Conservation (phyloP, 2,329 filamentous ascomycete genomes). For the Fusarium redolens region DNA sequence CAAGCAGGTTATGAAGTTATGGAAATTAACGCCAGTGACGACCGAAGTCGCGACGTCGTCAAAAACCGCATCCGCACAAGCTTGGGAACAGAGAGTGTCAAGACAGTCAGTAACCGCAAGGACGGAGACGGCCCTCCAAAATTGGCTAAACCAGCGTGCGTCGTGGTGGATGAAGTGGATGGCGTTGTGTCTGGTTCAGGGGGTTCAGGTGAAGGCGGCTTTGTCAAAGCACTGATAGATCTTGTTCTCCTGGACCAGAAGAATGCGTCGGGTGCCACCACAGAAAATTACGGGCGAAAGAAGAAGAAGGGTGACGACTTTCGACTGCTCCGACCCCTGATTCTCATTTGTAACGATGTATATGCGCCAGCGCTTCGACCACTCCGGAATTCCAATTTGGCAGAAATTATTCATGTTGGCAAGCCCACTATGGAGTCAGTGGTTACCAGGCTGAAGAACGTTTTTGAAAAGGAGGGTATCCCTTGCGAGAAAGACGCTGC, state of each 20-base stretch:
- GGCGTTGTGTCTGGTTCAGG: slow-evolving; percentile 87
- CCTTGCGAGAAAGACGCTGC: slow-evolving; percentile 90
- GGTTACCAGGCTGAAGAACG: slow-evolving; percentile 79
- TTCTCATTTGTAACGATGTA: slow-evolving; percentile 96
- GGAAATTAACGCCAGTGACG: slow-evolving; percentile 98
- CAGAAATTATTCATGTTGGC: slow-evolving; percentile 91
- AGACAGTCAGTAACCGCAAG: slow-evolving; percentile 72
- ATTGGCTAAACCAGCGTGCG: slow-evolving; percentile 86
- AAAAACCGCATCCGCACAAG: slow-evolving; percentile 91
- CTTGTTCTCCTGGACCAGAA: slow-evolving; percentile 87
- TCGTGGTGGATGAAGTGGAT: slow-evolving; percentile 96
- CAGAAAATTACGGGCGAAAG: slow-evolving; percentile 48
- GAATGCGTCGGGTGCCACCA: slow-evolving; percentile 62
- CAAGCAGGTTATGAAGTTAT: slow-evolving; percentile 97
- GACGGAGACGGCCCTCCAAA: slow-evolving; percentile 70
- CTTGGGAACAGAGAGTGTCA: slow-evolving; percentile 93
- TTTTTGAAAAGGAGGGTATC: slow-evolving; percentile 92
- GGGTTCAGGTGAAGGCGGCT: slow-evolving; percentile 86
- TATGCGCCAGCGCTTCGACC: slow-evolving; percentile 91
- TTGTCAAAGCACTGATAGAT: slow-evolving; percentile 94
- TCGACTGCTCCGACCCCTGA: slow-evolving; percentile 84
- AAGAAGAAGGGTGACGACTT: slow-evolving; percentile 88
- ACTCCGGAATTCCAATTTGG: slow-evolving; percentile 83
- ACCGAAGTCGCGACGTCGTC: slow-evolving; percentile 89
- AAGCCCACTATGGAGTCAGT: slow-evolving; percentile 90